Base-by-base conservation (phyloP, 2,329 filamentous ascomycete genomes). In the Sporothrix humicola region DNA sequence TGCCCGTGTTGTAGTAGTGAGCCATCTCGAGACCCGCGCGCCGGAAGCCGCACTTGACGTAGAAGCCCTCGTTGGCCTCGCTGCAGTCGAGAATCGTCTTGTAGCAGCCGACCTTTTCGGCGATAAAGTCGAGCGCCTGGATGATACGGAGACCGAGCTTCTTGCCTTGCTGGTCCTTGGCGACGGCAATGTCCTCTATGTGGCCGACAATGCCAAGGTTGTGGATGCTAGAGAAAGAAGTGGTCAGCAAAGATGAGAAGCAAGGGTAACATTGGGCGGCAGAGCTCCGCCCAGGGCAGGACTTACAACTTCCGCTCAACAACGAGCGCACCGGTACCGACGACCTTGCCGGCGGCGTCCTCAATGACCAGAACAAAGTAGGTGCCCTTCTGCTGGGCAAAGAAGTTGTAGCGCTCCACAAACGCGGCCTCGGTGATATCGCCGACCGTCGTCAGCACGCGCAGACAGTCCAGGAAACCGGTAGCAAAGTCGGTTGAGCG, bases 51-150 rank as follows among this genome's bases (percentile, higher is more conserved):
- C 96, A 98, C 87, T 98, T 98, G 82, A 97, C 88, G 82, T 99
- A 99, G 86, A 99, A 98, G 26, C 95, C 95, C 83, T 97, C 94
- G 82, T 98, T 99, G 78, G 92, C 90, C 83, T 98, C 95, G 77
- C 93, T 97, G 86, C 96, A 99, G 83, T 98, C 95, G 77, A 98
- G 88, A 78, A 99, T 98, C 77, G 91, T 94, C 91, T 96, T 98
- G 84, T 98, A 98, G 84, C 95, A 98, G 72, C 95, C 96, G 73
- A 96, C 91, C 81, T 94, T 89, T 81, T 93, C 90, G 72, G 95
- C 94, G 74, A 98, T 91, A 81, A 88, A 92, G 83, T 98, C 95
- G 80, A 99, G 87, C 8, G 95, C 94, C 84, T 98, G 93, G 79
- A 98, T 98, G 77, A 98, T 92, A 77, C 94, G 89, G 80, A 98